phyloP scores from a whole-genome alignment of 2,329 filamentous ascomycete species.

The Claviceps sp. region DNA sequence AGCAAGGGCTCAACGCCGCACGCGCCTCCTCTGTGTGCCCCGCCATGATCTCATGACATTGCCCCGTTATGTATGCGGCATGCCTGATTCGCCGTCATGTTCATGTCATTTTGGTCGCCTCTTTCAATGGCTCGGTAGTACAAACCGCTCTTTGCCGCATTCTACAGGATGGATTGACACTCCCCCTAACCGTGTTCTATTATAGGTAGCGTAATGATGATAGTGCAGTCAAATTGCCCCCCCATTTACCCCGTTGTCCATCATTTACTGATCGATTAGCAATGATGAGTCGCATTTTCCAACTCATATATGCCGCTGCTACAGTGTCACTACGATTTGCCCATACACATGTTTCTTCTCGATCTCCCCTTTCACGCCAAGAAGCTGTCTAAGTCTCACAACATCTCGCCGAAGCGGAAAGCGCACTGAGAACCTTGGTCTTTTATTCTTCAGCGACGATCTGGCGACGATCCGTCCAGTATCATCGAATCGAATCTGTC shows the following conservation, averaged over 20 bases:
- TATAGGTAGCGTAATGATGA: background rate
- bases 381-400: background rate
- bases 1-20: background rate
- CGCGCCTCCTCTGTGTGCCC: background rate
- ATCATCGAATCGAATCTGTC: background rate
- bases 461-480: background rate
- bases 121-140: background rate
- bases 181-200: too few species aligned
- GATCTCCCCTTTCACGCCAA: background rate
- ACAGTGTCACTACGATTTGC: background rate
- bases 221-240: background rate
- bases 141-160: background rate
- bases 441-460: background rate
- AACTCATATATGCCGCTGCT: background rate
- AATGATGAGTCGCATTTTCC: background rate
- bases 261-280: background rate
- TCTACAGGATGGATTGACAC: background rate
- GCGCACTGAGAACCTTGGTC: background rate
- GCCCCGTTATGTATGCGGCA: background rate
- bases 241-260: background rate
- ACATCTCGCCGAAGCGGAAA: background rate
- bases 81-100: background rate
- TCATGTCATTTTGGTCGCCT: background rate
- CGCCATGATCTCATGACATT: background rate
- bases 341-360: too few species aligned